Base-by-base conservation (phyloP, 495 filamentous ascomycete genomes). In the Penicillium subrubescens region DNA sequence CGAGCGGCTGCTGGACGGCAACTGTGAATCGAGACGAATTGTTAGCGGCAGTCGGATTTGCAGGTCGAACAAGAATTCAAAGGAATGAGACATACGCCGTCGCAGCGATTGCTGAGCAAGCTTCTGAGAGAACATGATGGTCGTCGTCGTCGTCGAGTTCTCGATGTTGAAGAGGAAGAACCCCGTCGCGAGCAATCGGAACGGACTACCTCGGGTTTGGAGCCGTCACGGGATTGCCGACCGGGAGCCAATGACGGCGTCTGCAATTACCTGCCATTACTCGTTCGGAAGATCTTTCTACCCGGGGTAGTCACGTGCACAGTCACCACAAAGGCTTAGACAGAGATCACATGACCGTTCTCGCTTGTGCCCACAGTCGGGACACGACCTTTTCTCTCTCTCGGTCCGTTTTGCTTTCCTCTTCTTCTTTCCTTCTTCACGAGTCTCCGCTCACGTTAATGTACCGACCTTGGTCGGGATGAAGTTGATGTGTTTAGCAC, bases 111-210 rank as follows among this genome's bases (percentile, higher is more conserved):
- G 86, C 72, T 90, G 83, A 56, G 83, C 82, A 74, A 87, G 77
- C 81, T 89, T 85, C 72, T 89, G 87, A 65, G 85, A 83, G 72
- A 87, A 80, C 89, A 92, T 92, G 35, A 54, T 86, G 53, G 34
- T 56, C 34, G 53, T 56, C 55, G 53, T 56, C 55, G 61, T 44
- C 33, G 63, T 58, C 59, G 50, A 66, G 55, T 44, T 73, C 68
- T 66, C 60, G 55, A 56, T 33, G 44, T 57, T 62, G 60, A 62
- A 37, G 52, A 63, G 25, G 50, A 60, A 58, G 56, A 60, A 57
- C 57, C 50, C 39, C 62, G 61, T 73, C 70, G 72, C 64, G 67
- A 68, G 61, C 46, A 64, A 63, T 64, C 77, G 78, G 78, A 76
- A 76, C 73, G 76, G 74, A 77, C 73, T 75, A 80, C 79, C 79